Evolutionary conservation across 2,329 filamentous ascomycete species (phyloP), one percentile per base, ranked within the genome.

Genomic region (Fusarium poae): DNA sequence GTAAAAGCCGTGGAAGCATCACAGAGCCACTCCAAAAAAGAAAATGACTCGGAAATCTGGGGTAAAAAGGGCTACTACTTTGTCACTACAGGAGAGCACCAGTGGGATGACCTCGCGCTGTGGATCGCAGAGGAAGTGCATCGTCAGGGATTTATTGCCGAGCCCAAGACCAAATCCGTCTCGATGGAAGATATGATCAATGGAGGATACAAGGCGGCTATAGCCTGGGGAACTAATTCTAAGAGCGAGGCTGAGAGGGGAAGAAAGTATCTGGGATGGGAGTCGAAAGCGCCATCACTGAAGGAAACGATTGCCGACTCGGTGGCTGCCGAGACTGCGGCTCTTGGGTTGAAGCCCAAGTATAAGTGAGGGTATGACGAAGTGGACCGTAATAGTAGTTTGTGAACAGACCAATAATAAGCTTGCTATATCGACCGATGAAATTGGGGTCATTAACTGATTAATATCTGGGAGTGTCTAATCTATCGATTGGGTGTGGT

Each of bases 11-110:
- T 84, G 11, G 81, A 83, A 40, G 82, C 84, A 3, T 82, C 83
- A 2, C 83, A 89, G 35, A 88, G 90, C 6, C 81, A 86, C 0
- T 81, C 81, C 55, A 87, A 86, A 67, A 80, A 81, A 50, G 78
- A 82, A 54, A 78, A 82, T 6, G 85, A 88, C 58, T 79, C 85
- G 1, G 89, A 92, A 71, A 79, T 89, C 6, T 93, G 91, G 84
- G 89, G 89, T 2, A 77, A 77, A 0, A 77, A 86, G 34, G 90
- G 82, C 1, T 93, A 93, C 66, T 93, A 89, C 79, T 88, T 93
- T 65, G 82, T 85, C 10, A 44, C 30, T 4, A 40, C 43, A 5
- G 90, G 88, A 2, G 79, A 85, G 55, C 87, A 90, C 74, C 79
- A 79, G 25, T 93, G 90, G 90, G 84, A 86, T 7, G 87, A 92